Evolutionary conservation across 805 yeast species (phyloP).

Genomic region (Torulaspora maleeae): DNA sequence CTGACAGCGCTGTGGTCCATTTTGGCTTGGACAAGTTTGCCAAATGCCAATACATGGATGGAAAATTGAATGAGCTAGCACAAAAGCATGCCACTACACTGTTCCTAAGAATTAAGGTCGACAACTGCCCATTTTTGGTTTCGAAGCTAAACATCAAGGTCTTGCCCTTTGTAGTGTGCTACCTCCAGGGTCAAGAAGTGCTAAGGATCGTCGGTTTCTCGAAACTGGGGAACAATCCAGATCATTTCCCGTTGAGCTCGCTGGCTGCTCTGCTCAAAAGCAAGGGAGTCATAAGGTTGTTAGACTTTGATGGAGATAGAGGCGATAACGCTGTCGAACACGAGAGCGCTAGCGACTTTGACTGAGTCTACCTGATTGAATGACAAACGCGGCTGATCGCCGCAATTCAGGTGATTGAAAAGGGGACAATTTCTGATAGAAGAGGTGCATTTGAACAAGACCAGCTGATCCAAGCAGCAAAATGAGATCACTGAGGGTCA

Average conservation of each 20-base stretch:
- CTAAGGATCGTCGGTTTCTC: slow-evolving; percentile 67
- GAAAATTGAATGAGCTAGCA: slow-evolving; percentile 43
- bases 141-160: slow-evolving; percentile 58
- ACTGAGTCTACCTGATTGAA: neutral
- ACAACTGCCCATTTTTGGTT: slow-evolving; percentile 67
- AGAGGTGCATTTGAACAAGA: no score
- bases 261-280: slow-evolving; percentile 43
- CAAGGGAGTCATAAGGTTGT: slow-evolving; percentile 12
- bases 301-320: slow-evolving; percentile 9
- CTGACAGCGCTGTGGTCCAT: slow-evolving; percentile 49
- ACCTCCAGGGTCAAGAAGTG: slow-evolving; percentile 54
- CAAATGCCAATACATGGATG: slow-evolving; percentile 58
- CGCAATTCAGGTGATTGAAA: neutral
- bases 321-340: slow-evolving; percentile 5
- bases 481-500: no score
- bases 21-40: slow-evolving; percentile 58
- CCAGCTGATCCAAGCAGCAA: no score
- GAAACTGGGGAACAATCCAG: slow-evolving; percentile 46
- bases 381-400: neutral
- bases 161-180: slow-evolving; percentile 65
- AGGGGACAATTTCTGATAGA: no score
- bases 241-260: slow-evolving; percentile 43
- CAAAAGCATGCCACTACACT: slow-evolving; percentile 52
- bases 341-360: neutral
- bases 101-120: slow-evolving; percentile 55